These are phyloP conservation scores for Actinidia arguta DNA, from an alignment of 179 eudicot genomes.

Conservation along the genomic window DNA sequence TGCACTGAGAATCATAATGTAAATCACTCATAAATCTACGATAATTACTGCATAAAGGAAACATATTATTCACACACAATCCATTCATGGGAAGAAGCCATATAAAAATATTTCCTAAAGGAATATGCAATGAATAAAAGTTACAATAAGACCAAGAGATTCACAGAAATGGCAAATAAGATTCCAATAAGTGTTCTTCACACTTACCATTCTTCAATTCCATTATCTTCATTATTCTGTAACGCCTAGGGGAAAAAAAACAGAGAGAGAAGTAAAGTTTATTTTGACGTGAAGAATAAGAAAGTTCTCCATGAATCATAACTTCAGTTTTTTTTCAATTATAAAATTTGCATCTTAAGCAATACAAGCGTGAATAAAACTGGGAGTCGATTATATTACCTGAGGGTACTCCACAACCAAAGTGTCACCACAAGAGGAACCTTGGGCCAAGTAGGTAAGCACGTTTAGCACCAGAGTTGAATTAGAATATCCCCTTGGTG, in stretches of 20 bases:
- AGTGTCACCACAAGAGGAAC: neutral
- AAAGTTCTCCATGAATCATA: neutral
- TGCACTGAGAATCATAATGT: too few species aligned
- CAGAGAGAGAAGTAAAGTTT: neutral
- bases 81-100: too few species aligned
- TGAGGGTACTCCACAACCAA: neutral
- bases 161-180: neutral
- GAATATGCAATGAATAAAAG: too few species aligned
- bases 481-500: neutral
- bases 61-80: too few species aligned
- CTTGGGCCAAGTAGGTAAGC: slow-evolving; percentile 2
- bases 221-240: neutral
- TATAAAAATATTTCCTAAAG: too few species aligned
- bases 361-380: neutral
- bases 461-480: neutral
- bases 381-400: slow-evolving; percentile 10
- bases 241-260: neutral
- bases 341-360: too few species aligned
- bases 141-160: neutral
- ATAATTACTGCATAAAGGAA: too few species aligned
- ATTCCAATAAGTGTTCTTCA: neutral
- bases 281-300: neutral
- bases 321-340: too few species aligned
- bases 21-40: too few species aligned
- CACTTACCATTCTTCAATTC: neutral